phyloP scores from a whole-genome alignment of 1,284 basidiomycete species.

The Ustilago crameri region DNA sequence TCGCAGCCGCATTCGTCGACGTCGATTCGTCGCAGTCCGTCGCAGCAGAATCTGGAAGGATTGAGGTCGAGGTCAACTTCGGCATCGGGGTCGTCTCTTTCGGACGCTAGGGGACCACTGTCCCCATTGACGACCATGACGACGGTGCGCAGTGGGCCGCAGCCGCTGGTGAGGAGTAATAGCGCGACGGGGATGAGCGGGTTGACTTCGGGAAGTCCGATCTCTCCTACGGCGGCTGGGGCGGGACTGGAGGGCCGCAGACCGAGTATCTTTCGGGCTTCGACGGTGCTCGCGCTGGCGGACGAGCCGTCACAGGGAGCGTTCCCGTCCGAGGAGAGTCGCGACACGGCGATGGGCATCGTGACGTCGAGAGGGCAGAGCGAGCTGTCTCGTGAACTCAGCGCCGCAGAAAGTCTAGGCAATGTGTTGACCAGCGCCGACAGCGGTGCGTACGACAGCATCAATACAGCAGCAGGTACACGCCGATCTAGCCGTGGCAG shows the following conservation, averaged over 20 bases:
- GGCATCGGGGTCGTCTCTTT: constrained; percentile 16
- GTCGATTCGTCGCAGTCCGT: background rate
- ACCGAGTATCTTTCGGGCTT: constrained; percentile 24
- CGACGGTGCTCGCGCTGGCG: constrained; percentile 21
- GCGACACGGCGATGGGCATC: constrained; percentile 42
- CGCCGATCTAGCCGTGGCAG: constrained; percentile 40
- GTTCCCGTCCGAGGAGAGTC: constrained; percentile 34
- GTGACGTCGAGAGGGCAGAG: constrained; percentile 26
- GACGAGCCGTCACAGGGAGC: constrained; percentile 23
- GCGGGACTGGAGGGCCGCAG: constrained; percentile 8
- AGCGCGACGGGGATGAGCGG: constrained; percentile 26
- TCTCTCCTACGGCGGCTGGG: constrained; percentile 14
- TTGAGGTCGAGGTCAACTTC: constrained; percentile 23
- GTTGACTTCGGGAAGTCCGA: constrained; percentile 12
- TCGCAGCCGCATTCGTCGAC: too few relatives aligned
- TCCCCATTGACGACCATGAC: constrained; percentile 23
- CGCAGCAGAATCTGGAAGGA: constrained; percentile 6
- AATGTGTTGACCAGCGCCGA: constrained; percentile 26
- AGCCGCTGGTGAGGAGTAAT: constrained; percentile 28
- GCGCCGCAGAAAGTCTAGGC: constrained; percentile 38
- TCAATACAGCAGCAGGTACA: constrained; percentile 34
- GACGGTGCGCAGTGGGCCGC: constrained; percentile 1
- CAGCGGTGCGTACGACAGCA: constrained; percentile 23
- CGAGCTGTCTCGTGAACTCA: constrained; percentile 36
- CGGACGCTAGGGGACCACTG: constrained; percentile 5